phyloP scores from a whole-genome alignment of 805 yeast species.

The Sugiyamaella chiloensis region DNA sequence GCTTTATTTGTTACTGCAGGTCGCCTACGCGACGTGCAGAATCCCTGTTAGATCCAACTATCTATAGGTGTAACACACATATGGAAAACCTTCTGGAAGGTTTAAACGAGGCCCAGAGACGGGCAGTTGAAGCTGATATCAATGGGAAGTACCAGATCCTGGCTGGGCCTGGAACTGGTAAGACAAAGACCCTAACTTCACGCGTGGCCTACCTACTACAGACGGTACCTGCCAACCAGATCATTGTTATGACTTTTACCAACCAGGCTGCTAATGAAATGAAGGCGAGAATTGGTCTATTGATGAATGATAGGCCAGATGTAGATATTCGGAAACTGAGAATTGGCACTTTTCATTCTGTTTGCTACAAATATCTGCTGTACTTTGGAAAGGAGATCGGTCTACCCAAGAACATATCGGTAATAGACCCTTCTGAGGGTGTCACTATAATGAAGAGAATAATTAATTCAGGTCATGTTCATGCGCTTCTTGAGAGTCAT shows the following conservation, averaged over 20 bases:
- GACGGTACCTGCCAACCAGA: constrained; percentile 53
- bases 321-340: constrained; percentile 39
- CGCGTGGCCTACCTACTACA: constrained; percentile 70
- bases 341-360: constrained; percentile 88
- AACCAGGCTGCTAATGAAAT: constrained; percentile 89
- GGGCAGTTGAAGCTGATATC: constrained; percentile 44
- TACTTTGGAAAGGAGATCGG: constrained; percentile 53
- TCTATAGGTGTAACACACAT: too few relatives aligned
- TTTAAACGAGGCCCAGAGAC: constrained; percentile 42
- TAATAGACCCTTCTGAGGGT: constrained; percentile 18
- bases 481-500: background rate
- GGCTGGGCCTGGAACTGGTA: constrained; percentile 72
- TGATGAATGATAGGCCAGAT: constrained; percentile 25
- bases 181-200: constrained; percentile 77
- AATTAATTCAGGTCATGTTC: background rate
- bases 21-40: too few relatives aligned
- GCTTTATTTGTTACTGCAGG: too few relatives aligned
- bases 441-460: constrained; percentile 7
- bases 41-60: too few relatives aligned
- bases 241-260: constrained; percentile 89
- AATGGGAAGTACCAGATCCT: constrained; percentile 47
- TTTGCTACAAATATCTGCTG: constrained; percentile 61
- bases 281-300: constrained; percentile 54
- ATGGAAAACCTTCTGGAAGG: constrained; percentile 6
- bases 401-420: constrained; percentile 27